A percentile compares a stretch with the other conserved stretches of the same genome.
phyloP scores from a whole-genome alignment of 352 stramenopile genomes.

The Pythium dissotocum region DNA sequence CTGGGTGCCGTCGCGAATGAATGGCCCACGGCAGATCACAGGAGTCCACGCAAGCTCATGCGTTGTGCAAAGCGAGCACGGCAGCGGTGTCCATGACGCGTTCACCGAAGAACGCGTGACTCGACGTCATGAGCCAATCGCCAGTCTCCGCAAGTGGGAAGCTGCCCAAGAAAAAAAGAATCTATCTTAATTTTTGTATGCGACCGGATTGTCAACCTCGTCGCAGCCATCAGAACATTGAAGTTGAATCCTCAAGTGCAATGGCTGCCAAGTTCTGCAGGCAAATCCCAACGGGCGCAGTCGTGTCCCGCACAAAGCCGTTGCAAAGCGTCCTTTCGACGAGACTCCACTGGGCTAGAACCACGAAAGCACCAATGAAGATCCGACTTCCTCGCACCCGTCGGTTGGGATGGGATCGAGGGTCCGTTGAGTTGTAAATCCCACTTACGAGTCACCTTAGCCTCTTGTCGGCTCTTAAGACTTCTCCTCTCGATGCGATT shows the following conservation, averaged over 20 bases:
- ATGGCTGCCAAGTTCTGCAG: too few relatives aligned
- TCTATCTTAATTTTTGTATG: constrained; percentile 22
- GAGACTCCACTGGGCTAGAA: too few relatives aligned
- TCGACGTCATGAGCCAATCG: neutral
- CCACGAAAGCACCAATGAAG: neutral
- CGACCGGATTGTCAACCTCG: neutral
- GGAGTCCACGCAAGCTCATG: too few relatives aligned
- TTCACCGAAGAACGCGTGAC: neutral
- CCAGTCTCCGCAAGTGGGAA: constrained; percentile 12
- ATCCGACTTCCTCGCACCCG: neutral
- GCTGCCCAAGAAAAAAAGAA: constrained; percentile 15
- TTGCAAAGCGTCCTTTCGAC: neutral
- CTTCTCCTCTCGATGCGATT: too few relatives aligned
- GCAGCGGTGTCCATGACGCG: neutral
- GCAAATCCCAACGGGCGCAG: too few relatives aligned
- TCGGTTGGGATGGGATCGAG: too few relatives aligned
- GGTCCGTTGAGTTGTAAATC: too few relatives aligned
- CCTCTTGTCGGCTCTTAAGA: too few relatives aligned
- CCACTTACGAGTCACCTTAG: too few relatives aligned
- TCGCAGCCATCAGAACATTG: neutral
- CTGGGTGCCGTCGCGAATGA: too few relatives aligned
- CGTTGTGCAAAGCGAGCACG: too few relatives aligned
- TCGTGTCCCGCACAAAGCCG: neutral
- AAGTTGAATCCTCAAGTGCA: constrained; percentile 1
- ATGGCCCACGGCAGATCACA: too few relatives aligned